Evolutionary conservation across 1,284 basidiomycete species (phyloP).

Genomic region (Lentinus polychrous): DNA sequence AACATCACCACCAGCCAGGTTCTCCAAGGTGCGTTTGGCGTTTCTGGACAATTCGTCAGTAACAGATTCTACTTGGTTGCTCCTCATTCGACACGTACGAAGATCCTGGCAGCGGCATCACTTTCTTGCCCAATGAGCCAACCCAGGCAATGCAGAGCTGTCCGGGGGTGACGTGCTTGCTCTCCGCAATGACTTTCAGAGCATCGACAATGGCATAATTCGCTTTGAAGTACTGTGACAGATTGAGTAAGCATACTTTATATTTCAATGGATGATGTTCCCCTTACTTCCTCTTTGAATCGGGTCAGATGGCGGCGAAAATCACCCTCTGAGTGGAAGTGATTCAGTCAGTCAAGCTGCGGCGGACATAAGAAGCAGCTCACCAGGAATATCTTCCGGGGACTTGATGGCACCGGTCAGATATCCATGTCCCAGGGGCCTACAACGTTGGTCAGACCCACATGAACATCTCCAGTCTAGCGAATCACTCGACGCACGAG

Average conservation of each 20-base stretch:
- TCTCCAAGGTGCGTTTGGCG: constrained; percentile 34
- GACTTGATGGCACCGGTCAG: constrained; percentile 43
- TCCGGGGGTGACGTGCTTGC: constrained; percentile 43
- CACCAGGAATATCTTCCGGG: constrained; percentile 33
- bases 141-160: constrained; percentile 64
- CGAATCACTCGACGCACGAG: constrained; percentile 26
- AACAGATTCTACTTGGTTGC: background rate
- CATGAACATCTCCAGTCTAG: too few relatives aligned
- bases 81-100: constrained; percentile 28
- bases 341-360: too few relatives aligned
- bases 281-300: constrained; percentile 27
- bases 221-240: constrained; percentile 36
- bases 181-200: constrained; percentile 37
- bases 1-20: constrained; percentile 35
- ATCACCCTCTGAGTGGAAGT: constrained; percentile 22
- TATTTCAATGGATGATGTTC: too few relatives aligned
- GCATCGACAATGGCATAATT: constrained; percentile 50
- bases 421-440: constrained; percentile 51
- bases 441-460: constrained; percentile 7
- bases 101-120: constrained; percentile 51
- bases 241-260: constrained; percentile 6
- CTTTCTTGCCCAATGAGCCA: constrained; percentile 35
- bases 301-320: constrained; percentile 27
- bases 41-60: background rate
- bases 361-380: too few relatives aligned